These are phyloP conservation scores for Dactylellina parvicollis DNA, from an alignment of 2,329 filamentous ascomycete genomes.

Conservation along the genomic window DNA sequence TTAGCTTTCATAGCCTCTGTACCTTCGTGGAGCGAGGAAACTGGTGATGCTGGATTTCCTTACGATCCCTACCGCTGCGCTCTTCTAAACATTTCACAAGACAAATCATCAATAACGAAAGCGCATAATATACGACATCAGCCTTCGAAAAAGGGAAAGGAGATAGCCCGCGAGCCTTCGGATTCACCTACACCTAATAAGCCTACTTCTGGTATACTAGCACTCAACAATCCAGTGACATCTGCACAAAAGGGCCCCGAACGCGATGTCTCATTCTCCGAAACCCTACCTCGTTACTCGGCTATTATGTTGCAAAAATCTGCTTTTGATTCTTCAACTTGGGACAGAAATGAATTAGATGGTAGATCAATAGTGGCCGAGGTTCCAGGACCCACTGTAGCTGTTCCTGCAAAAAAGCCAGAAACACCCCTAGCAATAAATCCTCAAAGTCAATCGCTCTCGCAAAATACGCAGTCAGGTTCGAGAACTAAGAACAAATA, in stretches of 20 bases:
- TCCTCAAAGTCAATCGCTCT: not conserved
- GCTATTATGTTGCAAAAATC: constrained; percentile 26
- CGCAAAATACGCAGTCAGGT: not conserved
- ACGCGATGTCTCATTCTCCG: not conserved
- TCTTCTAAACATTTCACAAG: constrained; percentile 49
- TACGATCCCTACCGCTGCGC: constrained; percentile 52
- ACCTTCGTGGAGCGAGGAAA: constrained; percentile 48
- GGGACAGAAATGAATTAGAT: not conserved
- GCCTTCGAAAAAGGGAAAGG: constrained; percentile 45
- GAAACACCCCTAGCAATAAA: constrained; percentile 7
- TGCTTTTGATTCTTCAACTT: not conserved
- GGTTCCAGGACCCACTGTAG: not conserved
- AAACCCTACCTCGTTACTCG: constrained; percentile 43
- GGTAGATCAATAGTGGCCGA: no score
- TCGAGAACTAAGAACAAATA: constrained; percentile 7
- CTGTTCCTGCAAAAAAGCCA: constrained; percentile 17
- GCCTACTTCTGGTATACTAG: not conserved
- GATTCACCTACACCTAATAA: not conserved
- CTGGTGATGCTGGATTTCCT: constrained; percentile 44
- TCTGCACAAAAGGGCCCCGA: not conserved
- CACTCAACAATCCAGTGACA: not conserved
- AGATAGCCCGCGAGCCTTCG: constrained; percentile 21
- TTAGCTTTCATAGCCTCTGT: constrained; percentile 52
- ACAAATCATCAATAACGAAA: constrained; percentile 22
- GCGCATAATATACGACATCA: constrained; percentile 11